These are phyloP conservation scores for Ophiosphaerella korrae DNA, from an alignment of 2,329 filamentous ascomycete genomes.

Conservation along the genomic window DNA sequence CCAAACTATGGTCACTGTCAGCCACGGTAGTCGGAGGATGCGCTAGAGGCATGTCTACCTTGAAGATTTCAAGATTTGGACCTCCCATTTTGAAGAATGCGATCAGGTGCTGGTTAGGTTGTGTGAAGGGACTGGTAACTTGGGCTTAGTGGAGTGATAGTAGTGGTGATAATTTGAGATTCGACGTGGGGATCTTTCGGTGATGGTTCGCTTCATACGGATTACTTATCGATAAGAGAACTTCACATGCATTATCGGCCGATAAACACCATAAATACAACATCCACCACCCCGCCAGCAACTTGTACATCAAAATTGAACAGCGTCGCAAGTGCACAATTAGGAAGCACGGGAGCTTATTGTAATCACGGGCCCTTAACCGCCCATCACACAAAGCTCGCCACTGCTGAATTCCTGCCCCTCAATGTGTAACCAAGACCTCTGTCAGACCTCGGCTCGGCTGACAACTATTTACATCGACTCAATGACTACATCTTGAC, in stretches of 20 bases:
- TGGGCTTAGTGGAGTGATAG: constrained; percentile 8
- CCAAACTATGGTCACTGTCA: constrained; percentile 70
- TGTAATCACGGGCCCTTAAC: no score
- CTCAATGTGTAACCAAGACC: not conserved
- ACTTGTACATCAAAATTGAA: no score
- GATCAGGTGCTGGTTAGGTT: not conserved
- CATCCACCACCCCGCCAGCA: no score
- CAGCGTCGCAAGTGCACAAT: no score
- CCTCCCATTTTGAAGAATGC: constrained; percentile 67
- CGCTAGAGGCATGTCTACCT: constrained; percentile 60
- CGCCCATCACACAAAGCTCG: no score
- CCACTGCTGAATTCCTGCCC: not conserved
- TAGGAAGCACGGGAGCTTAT: no score
- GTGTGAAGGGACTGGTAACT: not conserved
- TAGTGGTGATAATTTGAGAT: constrained; percentile 21
- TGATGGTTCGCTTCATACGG: not conserved
- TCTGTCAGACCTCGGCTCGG: constrained; percentile 3
- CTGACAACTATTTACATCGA: not conserved
- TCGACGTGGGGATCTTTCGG: constrained; percentile 28
- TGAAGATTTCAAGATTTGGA: constrained; percentile 92
- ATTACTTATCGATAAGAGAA: constrained; percentile 7
- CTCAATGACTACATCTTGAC: not conserved
- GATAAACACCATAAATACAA: no score
- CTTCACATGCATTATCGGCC: no score
- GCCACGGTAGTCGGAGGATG: constrained; percentile 5